Evolutionary conservation across 1,284 basidiomycete genomes (phyloP).

Genomic region (Coriolopsis trogii): DNA sequence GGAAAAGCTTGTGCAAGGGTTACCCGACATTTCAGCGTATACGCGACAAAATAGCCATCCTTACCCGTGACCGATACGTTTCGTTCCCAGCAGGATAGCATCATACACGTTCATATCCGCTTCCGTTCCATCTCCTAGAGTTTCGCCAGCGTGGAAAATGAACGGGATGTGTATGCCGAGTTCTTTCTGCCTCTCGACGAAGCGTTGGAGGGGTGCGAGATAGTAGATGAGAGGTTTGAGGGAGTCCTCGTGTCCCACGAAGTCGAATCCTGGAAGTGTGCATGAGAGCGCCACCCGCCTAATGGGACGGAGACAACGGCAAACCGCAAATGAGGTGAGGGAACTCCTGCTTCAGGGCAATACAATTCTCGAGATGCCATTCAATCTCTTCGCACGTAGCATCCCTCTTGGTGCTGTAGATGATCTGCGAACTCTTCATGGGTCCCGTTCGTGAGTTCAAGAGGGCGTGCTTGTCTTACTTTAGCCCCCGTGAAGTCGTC

Average conservation of each 20-base stretch:
- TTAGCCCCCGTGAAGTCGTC: conserved; percentile 68
- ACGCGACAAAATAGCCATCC: conserved; percentile 12
- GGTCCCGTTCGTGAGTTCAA: neutral
- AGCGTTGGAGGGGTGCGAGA: conserved; percentile 62
- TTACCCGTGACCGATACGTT: conserved; percentile 81
- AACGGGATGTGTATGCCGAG: conserved; percentile 72
- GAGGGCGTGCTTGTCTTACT: neutral
- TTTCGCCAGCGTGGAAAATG: conserved; percentile 82
- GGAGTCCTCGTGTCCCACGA: conserved; percentile 77
- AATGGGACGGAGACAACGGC: neutral
- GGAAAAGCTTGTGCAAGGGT: conserved; percentile 53
- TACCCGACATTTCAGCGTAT: neutral
- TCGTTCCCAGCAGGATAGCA: conserved; percentile 75
- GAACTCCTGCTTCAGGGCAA: conserved; percentile 72
- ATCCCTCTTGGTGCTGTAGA: conserved; percentile 68
- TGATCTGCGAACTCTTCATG: conserved; percentile 43
- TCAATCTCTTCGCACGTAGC: conserved; percentile 61
- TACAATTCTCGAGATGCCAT: conserved; percentile 74
- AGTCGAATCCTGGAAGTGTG: conserved; percentile 74
- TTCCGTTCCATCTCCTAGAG: conserved; percentile 68
- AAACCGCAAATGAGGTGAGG: conserved; percentile 49
- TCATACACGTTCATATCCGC: conserved; percentile 81
- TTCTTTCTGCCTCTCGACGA: conserved; percentile 59
- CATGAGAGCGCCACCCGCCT: too few relatives aligned
- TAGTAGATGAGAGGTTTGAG: conserved; percentile 68